Percentiles rank a stretch among this genome's conserved stretches.
Conservation (phyloP, 2,329 filamentous ascomycete genomes). For the Colletotrichum sp. region DNA sequence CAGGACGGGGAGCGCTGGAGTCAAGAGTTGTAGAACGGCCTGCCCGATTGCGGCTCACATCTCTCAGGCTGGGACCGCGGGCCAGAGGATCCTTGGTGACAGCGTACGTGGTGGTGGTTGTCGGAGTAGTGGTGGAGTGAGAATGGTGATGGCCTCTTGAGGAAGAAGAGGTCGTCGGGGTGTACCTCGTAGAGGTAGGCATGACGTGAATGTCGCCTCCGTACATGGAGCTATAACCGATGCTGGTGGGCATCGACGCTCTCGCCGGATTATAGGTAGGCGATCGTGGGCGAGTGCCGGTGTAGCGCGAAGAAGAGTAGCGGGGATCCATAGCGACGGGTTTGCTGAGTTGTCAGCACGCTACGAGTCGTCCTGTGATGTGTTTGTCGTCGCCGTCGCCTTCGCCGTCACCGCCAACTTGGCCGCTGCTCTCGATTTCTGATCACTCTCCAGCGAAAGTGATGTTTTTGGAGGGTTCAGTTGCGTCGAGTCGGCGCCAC, state of each 20-base stretch:
- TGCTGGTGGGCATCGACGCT: constrained; percentile 56
- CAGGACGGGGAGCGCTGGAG: constrained; percentile 52
- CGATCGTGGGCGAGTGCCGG: constrained; percentile 36
- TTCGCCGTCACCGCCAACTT: background rate
- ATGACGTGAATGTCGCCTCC: constrained; percentile 60
- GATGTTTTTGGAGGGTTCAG: background rate
- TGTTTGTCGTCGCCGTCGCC: background rate
- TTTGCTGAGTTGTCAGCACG: background rate
- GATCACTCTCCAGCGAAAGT: background rate
- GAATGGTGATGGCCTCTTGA: constrained; percentile 21
- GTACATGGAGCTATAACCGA: constrained; percentile 56
- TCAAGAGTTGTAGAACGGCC: constrained; percentile 58
- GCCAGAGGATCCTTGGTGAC: constrained; percentile 57
- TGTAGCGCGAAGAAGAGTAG: constrained; percentile 22
- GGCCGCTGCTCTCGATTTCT: background rate
- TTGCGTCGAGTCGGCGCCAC: background rate
- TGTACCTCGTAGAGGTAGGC: constrained; percentile 45
- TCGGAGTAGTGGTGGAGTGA: constrained; percentile 6
- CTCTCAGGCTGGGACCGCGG: constrained; percentile 53
- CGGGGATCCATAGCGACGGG: constrained; percentile 23
- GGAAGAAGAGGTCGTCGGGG: background rate
- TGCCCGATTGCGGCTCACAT: constrained; percentile 49
- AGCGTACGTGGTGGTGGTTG: constrained; percentile 59
- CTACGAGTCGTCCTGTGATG: background rate
- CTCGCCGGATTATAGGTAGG: constrained; percentile 55